Conservation (phyloP, 495 filamentous ascomycete species). For the Podospora pseudocomata region DNA sequence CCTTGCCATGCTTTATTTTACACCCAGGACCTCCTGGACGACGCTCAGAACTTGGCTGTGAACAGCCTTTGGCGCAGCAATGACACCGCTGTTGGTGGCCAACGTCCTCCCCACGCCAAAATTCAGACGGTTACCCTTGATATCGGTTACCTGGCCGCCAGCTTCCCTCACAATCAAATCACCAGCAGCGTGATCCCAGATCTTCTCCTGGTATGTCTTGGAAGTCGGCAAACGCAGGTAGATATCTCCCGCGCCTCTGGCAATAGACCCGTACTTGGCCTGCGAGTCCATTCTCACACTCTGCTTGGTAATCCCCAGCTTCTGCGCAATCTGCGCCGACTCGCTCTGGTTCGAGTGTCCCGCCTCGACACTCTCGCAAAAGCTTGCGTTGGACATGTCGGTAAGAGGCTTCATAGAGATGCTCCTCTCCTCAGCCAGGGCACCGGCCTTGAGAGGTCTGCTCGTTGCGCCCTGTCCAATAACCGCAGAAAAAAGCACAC, state of each 20-base stretch:
- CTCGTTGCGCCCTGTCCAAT: conserved; percentile 71
- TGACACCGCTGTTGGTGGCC: conserved; percentile 83
- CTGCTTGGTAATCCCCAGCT: conserved; percentile 76
- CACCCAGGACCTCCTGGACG: conserved; percentile 70
- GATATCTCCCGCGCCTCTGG: conserved; percentile 91
- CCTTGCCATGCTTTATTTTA: conserved; percentile 25
- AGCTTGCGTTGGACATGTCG: conserved; percentile 74
- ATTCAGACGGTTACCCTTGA: conserved; percentile 71
- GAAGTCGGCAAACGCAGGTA: conserved; percentile 83
- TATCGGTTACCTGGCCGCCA: conserved; percentile 86
- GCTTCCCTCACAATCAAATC: conserved; percentile 92
- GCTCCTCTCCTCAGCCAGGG: conserved; percentile 54
- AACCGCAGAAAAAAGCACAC: conserved; percentile 81
- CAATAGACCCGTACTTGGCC: conserved; percentile 94
- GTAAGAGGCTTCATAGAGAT: conserved; percentile 74
- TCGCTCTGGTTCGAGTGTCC: conserved; percentile 86
- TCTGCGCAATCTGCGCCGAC: conserved; percentile 76
- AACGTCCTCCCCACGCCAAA: conserved; percentile 85
- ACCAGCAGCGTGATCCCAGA: conserved; percentile 99
- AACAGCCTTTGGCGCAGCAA: conserved; percentile 74
- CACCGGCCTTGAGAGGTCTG: conserved; percentile 61
- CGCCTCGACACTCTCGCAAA: conserved; percentile 93
- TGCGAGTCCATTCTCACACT: conserved; percentile 95
- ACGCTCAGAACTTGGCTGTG: conserved; percentile 75
- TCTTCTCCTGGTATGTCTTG: conserved; percentile 93